Conservation (phyloP, 1,284 basidiomycete genomes). For the Ganoderma lucidum region DNA sequence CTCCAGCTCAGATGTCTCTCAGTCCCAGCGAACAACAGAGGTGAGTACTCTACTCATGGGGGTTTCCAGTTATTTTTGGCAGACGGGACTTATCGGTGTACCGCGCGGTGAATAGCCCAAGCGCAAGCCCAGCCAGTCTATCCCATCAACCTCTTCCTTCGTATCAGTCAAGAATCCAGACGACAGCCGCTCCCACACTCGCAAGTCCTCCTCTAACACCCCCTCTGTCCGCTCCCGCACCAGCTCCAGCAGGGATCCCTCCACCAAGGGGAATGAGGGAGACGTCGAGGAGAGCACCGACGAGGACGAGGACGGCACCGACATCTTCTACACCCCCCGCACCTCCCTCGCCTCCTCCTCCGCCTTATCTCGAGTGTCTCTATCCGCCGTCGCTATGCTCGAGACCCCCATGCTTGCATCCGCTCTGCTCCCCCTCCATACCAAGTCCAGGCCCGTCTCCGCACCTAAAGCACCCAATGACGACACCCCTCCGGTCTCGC, state of each 20-base stretch:
- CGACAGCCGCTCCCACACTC: conserved; percentile 21
- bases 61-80: conserved; percentile 8
- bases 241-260: conserved; percentile 26
- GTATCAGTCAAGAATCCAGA: conserved; percentile 30
- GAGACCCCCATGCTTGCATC: conserved; percentile 40
- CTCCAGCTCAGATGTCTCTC: conserved; percentile 17
- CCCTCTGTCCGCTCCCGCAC: conserved; percentile 29
- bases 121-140: conserved; percentile 38
- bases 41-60: conserved; percentile 12
- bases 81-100: conserved; percentile 25
- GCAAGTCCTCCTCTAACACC: conserved; percentile 28
- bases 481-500: conserved; percentile 32
- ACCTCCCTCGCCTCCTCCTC: conserved; percentile 56
- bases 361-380: conserved; percentile 43
- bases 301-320: conserved; percentile 50
- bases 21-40: conserved; percentile 18
- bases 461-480: conserved; percentile 23
- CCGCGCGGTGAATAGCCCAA: conserved; percentile 26
- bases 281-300: conserved; percentile 42
- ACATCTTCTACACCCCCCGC: conserved; percentile 57
- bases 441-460: conserved; percentile 24
- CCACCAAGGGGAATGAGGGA: conserved; percentile 38
- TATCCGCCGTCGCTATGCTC: conserved; percentile 39
- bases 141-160: conserved; percentile 38
- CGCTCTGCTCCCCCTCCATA: conserved; percentile 35